Base-by-base conservation (phyloP, 441 rosid genomes). In the Syzygium malaccense region DNA sequence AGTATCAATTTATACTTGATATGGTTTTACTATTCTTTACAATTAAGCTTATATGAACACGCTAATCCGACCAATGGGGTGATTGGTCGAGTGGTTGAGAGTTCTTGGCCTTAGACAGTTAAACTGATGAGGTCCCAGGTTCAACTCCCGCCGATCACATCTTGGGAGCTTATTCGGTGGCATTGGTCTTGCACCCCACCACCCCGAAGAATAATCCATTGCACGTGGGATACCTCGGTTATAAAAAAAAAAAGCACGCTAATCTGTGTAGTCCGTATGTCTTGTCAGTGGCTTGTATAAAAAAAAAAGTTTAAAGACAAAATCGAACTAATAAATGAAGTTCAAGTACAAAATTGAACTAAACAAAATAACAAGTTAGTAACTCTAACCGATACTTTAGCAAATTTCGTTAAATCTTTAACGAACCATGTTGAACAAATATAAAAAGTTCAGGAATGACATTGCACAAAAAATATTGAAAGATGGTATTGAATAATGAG, bases 391-490 rank as follows among this genome's bases (percentile, higher is more conserved):
- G 10, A 8, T 28, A 3, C 25, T 20, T 33, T 7, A 68, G 26
- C 79, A 33, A 68, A 33, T 23, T 37, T 33, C 19, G 45, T 18
- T 19, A 9, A 0, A 68, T 33, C 13, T 33, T 68, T 68, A 19
- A 33, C 1, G 0, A 26, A 68, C 8, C 14, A 68, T 1, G 41
- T 68, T 10, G 17, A 71, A 71, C 51, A 23, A 37, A 71, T 14
- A 0, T 20, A 20, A 2, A 5, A 71, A 64, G 75, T 64, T 30
- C 0, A 64, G 3, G 75, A 37, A 64, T 1, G 17, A 0, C 0
- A 17, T 30, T 8, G 32, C 8, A 64, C 41, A 37, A 28, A 64
- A 64, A 64, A 64, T 8, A 45, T 45, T 45, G 10, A 45, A 1
- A 15, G 17, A 75, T 41, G 2, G 41, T 75, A 37, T 23, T 7